Conservation (phyloP, 2,329 filamentous ascomycete genomes). For the Xylariaceae sp. region DNA sequence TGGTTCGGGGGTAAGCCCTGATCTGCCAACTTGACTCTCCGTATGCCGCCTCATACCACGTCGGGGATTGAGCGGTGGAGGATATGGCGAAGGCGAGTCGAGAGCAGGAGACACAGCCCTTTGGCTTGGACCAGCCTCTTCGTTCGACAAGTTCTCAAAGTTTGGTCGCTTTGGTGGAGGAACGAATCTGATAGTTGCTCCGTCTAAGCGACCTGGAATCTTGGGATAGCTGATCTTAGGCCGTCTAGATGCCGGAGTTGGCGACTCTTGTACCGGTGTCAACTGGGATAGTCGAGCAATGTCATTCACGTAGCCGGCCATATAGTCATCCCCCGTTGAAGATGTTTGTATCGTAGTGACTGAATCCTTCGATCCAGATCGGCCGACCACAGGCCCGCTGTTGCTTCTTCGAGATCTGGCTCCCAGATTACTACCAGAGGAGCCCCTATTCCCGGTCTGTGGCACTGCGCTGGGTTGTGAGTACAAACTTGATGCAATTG, state of each 20-base stretch:
- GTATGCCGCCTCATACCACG: slow-evolving; percentile 15
- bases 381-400: slow-evolving; percentile 16
- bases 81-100: slow-evolving; percentile 26
- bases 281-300: slow-evolving; percentile 33
- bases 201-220: slow-evolving; percentile 27
- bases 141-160: slow-evolving; percentile 32
- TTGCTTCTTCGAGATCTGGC: slow-evolving; percentile 20
- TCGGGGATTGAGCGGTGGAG: slow-evolving; percentile 24
- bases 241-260: slow-evolving; percentile 31
- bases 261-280: slow-evolving; percentile 47
- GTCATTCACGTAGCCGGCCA: slow-evolving; percentile 31
- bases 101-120: slow-evolving; percentile 30
- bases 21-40: slow-evolving; percentile 21
- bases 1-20: slow-evolving; percentile 27
- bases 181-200: slow-evolving; percentile 28
- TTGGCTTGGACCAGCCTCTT: slow-evolving; percentile 41
- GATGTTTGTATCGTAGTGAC: slow-evolving; percentile 37
- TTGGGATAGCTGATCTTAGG: slow-evolving; percentile 33
- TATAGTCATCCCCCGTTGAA: slow-evolving; percentile 30
- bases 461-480: slow-evolving; percentile 32
- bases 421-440: slow-evolving; percentile 18
- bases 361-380: slow-evolving; percentile 32
- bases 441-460: slow-evolving; percentile 12
- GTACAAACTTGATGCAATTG: slow-evolving; percentile 36
- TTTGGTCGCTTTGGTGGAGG: slow-evolving; percentile 34